Evolutionary conservation across 805 yeast genomes (phyloP), one percentile per base, ranked within the genome.

Genomic region (Kregervanrija pseudodelftensis): DNA sequence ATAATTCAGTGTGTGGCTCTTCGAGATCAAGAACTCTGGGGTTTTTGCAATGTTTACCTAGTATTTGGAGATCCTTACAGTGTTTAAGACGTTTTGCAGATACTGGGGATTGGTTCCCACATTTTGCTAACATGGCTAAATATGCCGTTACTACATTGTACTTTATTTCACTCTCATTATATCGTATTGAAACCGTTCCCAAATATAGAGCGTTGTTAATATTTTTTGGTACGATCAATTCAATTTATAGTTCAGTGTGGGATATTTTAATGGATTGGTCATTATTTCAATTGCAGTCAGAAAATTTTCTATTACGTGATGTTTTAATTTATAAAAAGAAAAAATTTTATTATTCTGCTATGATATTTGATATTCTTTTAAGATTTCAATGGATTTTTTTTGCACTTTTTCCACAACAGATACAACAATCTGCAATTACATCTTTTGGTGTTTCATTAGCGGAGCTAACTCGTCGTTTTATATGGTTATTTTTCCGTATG

Each of bases 251-350:
- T 30, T 64, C 85, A 0, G 51, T 80, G 5, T 93, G 99, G 99
- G 99, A 93, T 64, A 68, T 93, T 5, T 69, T 88, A 37, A 88
- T 93, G 95, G 99, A 93, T 68, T 93, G 96, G 91, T 89, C 97
- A 2, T 67, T 93, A 55, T 70, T 85, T 47, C 96, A 87, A 62
- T 66, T 76, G 10, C 73, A 70, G 7, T 73, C 84, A 3, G 71
- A 72, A 47, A 75, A 85, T 60, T 64, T 63, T 45, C 65, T 82
- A 33, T 67, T 90, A 41, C 72, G 97, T 55, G 80, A 86, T 57
- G 82, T 85, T 54, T 67, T 90, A 39, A 82, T 83, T 38, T 81
- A 76, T 55, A 71, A 73, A 45, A 61, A 65, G 11, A 80, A 82
- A 31, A 70, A 74, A 61, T 67, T 76, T 30, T 89, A 89, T 60